Conservation (phyloP, 2,329 filamentous ascomycete genomes). For the Neofusicoccum parvum region DNA sequence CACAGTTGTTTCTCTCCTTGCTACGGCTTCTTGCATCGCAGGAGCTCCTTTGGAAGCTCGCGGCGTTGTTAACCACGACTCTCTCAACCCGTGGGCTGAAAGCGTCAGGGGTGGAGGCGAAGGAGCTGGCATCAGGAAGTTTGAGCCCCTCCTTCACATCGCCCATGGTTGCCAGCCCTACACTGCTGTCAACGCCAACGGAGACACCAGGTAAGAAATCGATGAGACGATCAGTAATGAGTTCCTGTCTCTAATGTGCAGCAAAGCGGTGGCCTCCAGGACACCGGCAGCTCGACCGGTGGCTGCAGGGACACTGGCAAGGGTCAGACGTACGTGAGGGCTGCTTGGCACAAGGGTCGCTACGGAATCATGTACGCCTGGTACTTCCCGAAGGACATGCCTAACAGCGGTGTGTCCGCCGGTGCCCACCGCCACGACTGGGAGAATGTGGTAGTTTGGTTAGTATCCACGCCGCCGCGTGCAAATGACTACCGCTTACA, state of each 20-base stretch:
- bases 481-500: neutral
- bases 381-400: conserved; percentile 53
- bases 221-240: too few relatives aligned
- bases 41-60: neutral
- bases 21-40: neutral
- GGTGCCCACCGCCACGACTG: conserved; percentile 47
- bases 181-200: conserved; percentile 26
- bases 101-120: conserved; percentile 45
- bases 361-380: conserved; percentile 48
- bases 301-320: conserved; percentile 36
- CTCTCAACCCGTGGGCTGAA: conserved; percentile 41
- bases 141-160: conserved; percentile 30
- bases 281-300: conserved; percentile 34
- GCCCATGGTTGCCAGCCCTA: conserved; percentile 30
- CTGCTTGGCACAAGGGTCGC: conserved; percentile 30
- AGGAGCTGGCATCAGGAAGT: conserved; percentile 24
- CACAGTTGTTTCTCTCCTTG: neutral
- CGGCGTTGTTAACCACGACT: neutral
- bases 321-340: conserved; percentile 46
- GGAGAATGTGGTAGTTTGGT: conserved; percentile 41
- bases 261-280: conserved; percentile 38
- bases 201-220: conserved; percentile 22
- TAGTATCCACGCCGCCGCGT: conserved; percentile 27
- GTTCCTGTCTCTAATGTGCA: neutral
- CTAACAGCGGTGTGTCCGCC: conserved; percentile 32